Base-by-base conservation (phyloP, 1,139 yeast genomes). In the Geotrichum reessii region DNA sequence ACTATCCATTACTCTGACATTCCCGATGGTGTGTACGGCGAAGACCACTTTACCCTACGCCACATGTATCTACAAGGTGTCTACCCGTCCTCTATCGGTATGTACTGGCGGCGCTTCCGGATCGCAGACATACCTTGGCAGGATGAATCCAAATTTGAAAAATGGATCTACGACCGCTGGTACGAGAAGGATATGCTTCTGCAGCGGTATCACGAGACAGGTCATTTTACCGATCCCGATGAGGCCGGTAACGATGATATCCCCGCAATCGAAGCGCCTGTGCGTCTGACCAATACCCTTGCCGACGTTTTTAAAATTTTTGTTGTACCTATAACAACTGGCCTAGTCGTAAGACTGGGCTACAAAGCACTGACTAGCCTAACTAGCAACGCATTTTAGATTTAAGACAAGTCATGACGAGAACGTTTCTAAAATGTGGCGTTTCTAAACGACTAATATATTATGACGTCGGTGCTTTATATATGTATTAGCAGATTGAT, bases 1-100 rank as follows among this genome's bases (percentile, higher is more conserved):
- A 90, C 99, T 0, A 80, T 90, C 44, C 96, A 86, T 0, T 93
- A 92, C 70, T 79, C 85, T 3, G 96, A 89, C 7, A 82, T 89
- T 14, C 74, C 75, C 3, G 67, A 66, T 31, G 81, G 79, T 12
- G 84, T 83, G 62, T 87, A 79, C 70, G 97, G 97, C 1, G 97
- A 92, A 69, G 86, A 86, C 64, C 78, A 79, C 37, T 95, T 80
- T 69, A 82, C 92, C 1, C 76, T 93, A 58, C 78, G 80, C 60
- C 76, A 80, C 48, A 81, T 86, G 58, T 91, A 84, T 67, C 68
- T 90, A 8, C 73, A 77, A 53, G 96, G 97, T 1, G 74, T 79
- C 58, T 87, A 90, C 21, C 98, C 98, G 0, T 74, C 78, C 50
- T 64, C 75, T 14, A 83, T 91, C 9, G 82, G 81, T 66, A 81